These are phyloP conservation scores for Dactylellina parvicollis DNA, from an alignment of 2,329 filamentous ascomycete species.

Conservation along the genomic window DNA sequence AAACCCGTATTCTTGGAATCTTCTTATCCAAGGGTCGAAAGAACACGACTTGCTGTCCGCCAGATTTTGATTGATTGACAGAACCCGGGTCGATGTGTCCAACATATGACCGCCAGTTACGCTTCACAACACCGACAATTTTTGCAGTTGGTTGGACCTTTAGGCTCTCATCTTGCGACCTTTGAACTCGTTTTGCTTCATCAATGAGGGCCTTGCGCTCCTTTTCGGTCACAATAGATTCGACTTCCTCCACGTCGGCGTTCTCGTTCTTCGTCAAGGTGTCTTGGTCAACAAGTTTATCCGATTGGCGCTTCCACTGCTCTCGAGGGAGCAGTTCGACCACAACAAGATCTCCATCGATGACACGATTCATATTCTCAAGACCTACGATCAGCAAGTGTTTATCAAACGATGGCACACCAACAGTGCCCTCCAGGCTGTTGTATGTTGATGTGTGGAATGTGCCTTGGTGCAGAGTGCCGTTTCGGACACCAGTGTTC, in stretches of 20 bases:
- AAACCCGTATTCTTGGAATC: slow-evolving; percentile 92
- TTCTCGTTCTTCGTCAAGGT: slow-evolving; percentile 92
- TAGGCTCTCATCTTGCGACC: slow-evolving; percentile 74
- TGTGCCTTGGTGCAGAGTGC: slow-evolving; percentile 88
- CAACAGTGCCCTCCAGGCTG: slow-evolving; percentile 75
- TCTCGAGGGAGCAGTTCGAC: slow-evolving; percentile 92
- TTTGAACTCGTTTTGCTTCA: slow-evolving; percentile 86
- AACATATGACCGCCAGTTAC: slow-evolving; percentile 89
- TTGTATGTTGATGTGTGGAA: slow-evolving; percentile 99
- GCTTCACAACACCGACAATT: slow-evolving; percentile 90
- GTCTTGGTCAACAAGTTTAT: slow-evolving; percentile 95
- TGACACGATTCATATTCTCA: slow-evolving; percentile 93
- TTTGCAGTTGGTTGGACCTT: slow-evolving; percentile 87
- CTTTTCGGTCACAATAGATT: slow-evolving; percentile 83
- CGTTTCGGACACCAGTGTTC: slow-evolving; percentile 90
- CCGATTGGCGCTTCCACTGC: slow-evolving; percentile 96
- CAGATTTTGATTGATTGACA: slow-evolving; percentile 71
- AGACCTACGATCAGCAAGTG: slow-evolving; percentile 86
- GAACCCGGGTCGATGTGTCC: slow-evolving; percentile 92
- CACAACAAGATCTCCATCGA: slow-evolving; percentile 91
- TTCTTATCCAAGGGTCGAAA: slow-evolving; percentile 98
- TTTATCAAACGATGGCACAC: slow-evolving; percentile 79
- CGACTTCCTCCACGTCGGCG: slow-evolving; percentile 80
- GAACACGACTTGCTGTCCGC: slow-evolving; percentile 90
- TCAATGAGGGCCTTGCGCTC: slow-evolving; percentile 89